Evolutionary conservation across 78 protist species (phyloP).

Genomic region (Dictyostelium intermedium): DNA sequence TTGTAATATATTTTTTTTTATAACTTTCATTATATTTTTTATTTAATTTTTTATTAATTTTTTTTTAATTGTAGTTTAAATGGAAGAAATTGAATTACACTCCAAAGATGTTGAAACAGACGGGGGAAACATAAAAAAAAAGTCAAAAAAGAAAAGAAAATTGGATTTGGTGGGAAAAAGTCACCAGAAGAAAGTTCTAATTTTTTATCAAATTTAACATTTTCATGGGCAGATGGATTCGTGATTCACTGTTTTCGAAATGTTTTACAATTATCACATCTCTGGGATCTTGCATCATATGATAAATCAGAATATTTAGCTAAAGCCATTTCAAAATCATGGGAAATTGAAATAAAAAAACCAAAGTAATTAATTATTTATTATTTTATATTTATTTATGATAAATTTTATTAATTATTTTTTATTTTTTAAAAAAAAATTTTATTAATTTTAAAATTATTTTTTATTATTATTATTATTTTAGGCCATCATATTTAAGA

Average conservation of each 20-base stretch:
- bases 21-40: no score
- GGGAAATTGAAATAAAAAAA: constrained; percentile 19
- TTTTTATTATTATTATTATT: no score
- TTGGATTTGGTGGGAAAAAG: constrained; percentile 26
- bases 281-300: constrained; percentile 57
- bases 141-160: background rate
- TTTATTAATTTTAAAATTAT: no score
- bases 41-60: no score
- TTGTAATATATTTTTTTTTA: no score
- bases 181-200: constrained; percentile 40
- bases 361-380: constrained; percentile 54
- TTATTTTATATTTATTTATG: no score
- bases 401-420: background rate
- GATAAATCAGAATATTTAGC: constrained; percentile 22
- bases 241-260: constrained; percentile 46
- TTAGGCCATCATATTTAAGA: constrained; percentile 42
- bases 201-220: background rate
- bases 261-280: constrained; percentile 39
- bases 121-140: background rate
- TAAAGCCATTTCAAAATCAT: constrained; percentile 1
- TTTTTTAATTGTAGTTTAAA: no score
- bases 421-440: background rate
- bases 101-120: no score
- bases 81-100: background rate
- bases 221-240: constrained; percentile 55